Base-by-base conservation (phyloP, 768 basidiomycete genomes). In the Auriculariales sp. region DNA sequence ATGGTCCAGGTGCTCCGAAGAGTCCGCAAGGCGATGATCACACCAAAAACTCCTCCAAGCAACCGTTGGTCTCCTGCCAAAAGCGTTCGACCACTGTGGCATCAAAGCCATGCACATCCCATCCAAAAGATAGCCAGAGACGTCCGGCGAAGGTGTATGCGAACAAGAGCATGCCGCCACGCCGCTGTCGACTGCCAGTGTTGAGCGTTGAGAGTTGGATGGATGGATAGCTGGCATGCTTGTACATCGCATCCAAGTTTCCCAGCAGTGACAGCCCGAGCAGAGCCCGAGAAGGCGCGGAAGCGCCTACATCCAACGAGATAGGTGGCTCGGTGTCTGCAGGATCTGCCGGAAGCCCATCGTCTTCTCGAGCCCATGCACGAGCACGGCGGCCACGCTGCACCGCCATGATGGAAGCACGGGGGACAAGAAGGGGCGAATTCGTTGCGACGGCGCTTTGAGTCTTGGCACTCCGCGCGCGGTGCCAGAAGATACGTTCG, bases 241-340 rank as follows among this genome's bases (percentile, higher is more conserved):
- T 77, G 67, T 89, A 91, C 28, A 81, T 83, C 3, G 76, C 81
- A 60, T 90, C 86, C 48, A 90, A 67, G 59, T 88, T 90, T 2
- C 88, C 87, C n/a, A 90, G 70, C 53, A 92, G 70, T 4, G 87
- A 91, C 39, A 89, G 64, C 0, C 87, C 88, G 51, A 89, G 72
- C 45, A 91, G 68, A 9, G 82, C 83, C 1, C 63, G 62, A 1
- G 77, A 78, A 22, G 83, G 78, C 1, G 68, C 65, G 22, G 12
- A 47, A 67, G 71, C 4, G 64, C 64, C 46, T 62, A 55, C 51
- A 46, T 44, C 39, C 53, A 53, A 50, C 51, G 28, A 4, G 49
- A 36, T 32, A 50, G 56, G 59, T 33, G 52, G 29, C 27, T 19
- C 29, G 46, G 28, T 24, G 22, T 25, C 22, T 4, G 49, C n/a